These are phyloP conservation scores for Tulasnella sp. DNA, from an alignment of 768 basidiomycete genomes.

Conservation along the genomic window DNA sequence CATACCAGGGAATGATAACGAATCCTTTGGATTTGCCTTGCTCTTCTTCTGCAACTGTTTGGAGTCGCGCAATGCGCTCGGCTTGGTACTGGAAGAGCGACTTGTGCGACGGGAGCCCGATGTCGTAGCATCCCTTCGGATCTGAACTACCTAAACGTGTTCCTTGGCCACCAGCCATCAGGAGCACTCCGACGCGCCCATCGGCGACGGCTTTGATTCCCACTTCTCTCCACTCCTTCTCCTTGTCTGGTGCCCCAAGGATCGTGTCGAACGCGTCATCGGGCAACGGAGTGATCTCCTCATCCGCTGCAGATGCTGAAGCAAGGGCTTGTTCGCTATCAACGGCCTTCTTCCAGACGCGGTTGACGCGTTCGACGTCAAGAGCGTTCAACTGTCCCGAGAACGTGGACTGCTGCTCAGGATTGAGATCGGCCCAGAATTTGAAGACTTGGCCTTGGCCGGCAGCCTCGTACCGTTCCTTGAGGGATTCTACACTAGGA, in stretches of 20 bases:
- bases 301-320: slow-evolving; percentile 29
- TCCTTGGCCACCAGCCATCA: slow-evolving; percentile 98
- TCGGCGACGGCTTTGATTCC: slow-evolving; percentile 75
- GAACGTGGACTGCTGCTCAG: slow-evolving; percentile 55
- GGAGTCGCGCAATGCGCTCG: slow-evolving; percentile 84
- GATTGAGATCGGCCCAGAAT: slow-evolving; percentile 70
- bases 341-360: slow-evolving; percentile 72
- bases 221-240: slow-evolving; percentile 60
- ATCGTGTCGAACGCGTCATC: slow-evolving; percentile 62
- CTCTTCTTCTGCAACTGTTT: slow-evolving; percentile 57
- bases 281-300: slow-evolving; percentile 74
- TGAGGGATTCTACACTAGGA: slow-evolving; percentile 14
- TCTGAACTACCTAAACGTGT: slow-evolving; percentile 85
- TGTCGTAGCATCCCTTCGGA: slow-evolving; percentile 98
- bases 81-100: slow-evolving; percentile 95
- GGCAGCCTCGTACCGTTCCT: slow-evolving; percentile 58
- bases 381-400: slow-evolving; percentile 65
- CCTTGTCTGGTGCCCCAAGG: slow-evolving; percentile 46
- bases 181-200: slow-evolving; percentile 85
- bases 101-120: slow-evolving; percentile 87
- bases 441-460: slow-evolving; percentile 84
- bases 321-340: slow-evolving; percentile 49
- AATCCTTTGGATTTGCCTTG: slow-evolving; percentile 39
- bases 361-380: slow-evolving; percentile 86
- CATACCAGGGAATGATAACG: slow-evolving; percentile 88